phyloP scores from a whole-genome alignment of 1,284 basidiomycete species.

The Malassezia yamatoensis region DNA sequence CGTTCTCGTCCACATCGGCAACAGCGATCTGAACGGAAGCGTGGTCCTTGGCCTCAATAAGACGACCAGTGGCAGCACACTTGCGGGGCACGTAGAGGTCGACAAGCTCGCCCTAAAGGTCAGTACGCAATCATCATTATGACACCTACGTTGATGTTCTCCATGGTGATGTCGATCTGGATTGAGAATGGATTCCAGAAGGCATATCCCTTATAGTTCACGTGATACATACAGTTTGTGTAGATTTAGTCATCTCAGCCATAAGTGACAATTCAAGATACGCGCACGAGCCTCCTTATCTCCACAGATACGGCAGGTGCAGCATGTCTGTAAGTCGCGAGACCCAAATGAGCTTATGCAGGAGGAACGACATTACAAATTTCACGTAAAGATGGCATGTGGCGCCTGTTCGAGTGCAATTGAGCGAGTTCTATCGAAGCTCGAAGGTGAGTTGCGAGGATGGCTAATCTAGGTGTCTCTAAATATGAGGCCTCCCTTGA shows the following conservation, averaged over 20 bases:
- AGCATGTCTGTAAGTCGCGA: not conserved
- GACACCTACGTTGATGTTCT: constrained; percentile 20
- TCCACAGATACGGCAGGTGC: not conserved
- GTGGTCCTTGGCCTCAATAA: constrained; percentile 98
- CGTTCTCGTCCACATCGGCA: constrained; percentile 85
- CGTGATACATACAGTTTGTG: constrained; percentile 16
- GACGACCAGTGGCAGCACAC: constrained; percentile 68
- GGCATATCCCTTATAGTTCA: not conserved
- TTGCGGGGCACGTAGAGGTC: constrained; percentile 99
- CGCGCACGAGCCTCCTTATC: not conserved
- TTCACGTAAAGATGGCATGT: constrained; percentile 70
- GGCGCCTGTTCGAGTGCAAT: constrained; percentile 70
- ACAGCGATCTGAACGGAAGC: constrained; percentile 94
- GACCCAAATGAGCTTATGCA: not conserved
- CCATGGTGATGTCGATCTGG: constrained; percentile 10
- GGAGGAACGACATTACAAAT: constrained; percentile 52
- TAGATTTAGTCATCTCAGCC: not conserved
- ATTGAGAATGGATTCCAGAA: not conserved
- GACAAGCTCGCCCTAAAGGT: constrained; percentile 81
- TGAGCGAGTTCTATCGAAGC: constrained; percentile 60
- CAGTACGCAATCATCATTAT: not conserved
- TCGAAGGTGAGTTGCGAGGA: constrained; percentile 53
- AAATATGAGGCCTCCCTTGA: constrained; percentile 56
- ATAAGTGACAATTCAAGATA: not conserved
- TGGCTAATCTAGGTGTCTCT: constrained; percentile 21